These are phyloP conservation scores for Fusarium sp. DNA, from an alignment of 2,329 filamentous ascomycete species.

Conservation along the genomic window DNA sequence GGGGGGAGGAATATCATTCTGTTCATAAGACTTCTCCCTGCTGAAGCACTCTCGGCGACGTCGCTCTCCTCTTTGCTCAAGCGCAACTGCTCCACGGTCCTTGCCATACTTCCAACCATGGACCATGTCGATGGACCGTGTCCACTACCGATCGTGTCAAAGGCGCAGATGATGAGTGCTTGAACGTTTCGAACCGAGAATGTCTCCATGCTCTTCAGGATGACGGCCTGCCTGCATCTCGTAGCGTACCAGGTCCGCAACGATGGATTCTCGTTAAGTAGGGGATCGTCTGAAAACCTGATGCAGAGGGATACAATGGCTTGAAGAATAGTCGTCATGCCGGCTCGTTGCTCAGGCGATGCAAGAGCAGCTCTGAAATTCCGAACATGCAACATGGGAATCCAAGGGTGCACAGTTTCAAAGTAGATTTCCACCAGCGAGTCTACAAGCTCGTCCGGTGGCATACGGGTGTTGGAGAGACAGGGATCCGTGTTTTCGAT, in stretches of 20 bases:
- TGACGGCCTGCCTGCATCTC: slow-evolving; percentile 46
- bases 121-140: slow-evolving; percentile 50
- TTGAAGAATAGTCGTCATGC: slow-evolving; percentile 49
- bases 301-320: slow-evolving; percentile 48
- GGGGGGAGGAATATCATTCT: slow-evolving; percentile 46
- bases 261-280: slow-evolving; percentile 37
- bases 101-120: slow-evolving; percentile 52
- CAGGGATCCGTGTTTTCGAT: not conserved
- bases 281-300: slow-evolving; percentile 43
- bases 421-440: slow-evolving; percentile 52
- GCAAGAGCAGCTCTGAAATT: slow-evolving; percentile 35
- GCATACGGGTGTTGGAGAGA: slow-evolving; percentile 23
- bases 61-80: slow-evolving; percentile 52
- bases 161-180: slow-evolving; percentile 50
- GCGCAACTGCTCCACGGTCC: slow-evolving; percentile 54
- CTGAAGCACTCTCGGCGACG: slow-evolving; percentile 20
- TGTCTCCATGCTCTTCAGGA: slow-evolving; percentile 49
- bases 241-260: slow-evolving; percentile 40
- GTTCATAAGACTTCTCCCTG: slow-evolving; percentile 46
- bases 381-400: slow-evolving; percentile 44
- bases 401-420: slow-evolving; percentile 52
- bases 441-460: slow-evolving; percentile 48
- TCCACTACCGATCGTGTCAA: slow-evolving; percentile 52
- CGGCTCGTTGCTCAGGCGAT: slow-evolving; percentile 24
- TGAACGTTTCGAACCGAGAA: slow-evolving; percentile 52